A percentile compares a stretch with the other conserved stretches of the same genome.
Conservation (phyloP, 768 basidiomycete species). For the Rhizopogon salebrosus region DNA sequence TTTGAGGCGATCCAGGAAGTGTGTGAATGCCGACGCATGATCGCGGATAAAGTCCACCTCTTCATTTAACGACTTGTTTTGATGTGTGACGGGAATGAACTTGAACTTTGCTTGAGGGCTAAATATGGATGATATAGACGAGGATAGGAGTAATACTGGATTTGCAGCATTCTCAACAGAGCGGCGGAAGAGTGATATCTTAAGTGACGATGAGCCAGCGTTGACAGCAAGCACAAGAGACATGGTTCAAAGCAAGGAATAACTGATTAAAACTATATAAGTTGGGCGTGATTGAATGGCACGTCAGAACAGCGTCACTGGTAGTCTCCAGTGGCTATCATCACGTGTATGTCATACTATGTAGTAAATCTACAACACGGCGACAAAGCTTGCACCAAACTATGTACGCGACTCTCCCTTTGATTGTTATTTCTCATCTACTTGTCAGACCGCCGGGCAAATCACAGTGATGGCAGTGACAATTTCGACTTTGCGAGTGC, state of each 20-base stretch:
- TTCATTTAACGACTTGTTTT: conserved; percentile 14
- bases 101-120: conserved; percentile 49
- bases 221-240: conserved; percentile 64
- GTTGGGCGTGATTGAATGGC: no score
- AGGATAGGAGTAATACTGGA: conserved; percentile 44
- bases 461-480: no score
- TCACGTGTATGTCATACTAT: no score
- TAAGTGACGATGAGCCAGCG: conserved; percentile 83
- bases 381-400: no score
- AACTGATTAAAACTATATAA: not conserved
- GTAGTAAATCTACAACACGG: no score
- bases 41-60: conserved; percentile 38
- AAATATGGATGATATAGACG: conserved; percentile 54
- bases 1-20: conserved; percentile 50
- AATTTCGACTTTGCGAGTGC: no score
- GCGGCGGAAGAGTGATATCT: conserved; percentile 61
- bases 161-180: conserved; percentile 22
- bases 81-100: conserved; percentile 23
- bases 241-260: conserved; percentile 7
- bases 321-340: not conserved
- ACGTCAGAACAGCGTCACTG: not conserved
- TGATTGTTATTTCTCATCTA: no score
- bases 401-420: no score
- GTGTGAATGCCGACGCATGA: conserved; percentile 57
- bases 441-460: no score